Evolutionary conservation across 176 grass and related monocot genomes (phyloP).

Genomic region (Carex parvula): DNA sequence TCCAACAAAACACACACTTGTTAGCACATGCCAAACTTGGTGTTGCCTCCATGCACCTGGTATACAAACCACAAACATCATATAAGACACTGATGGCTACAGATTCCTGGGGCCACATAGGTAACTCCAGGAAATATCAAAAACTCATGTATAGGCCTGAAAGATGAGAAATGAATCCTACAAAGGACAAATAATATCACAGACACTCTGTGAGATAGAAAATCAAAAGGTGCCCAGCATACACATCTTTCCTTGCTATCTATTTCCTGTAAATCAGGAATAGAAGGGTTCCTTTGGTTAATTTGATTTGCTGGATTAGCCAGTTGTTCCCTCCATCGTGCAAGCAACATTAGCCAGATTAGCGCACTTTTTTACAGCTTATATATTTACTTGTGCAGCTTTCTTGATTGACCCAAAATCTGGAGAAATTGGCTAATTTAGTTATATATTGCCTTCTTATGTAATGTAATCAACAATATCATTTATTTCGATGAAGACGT

Average conservation of each 20-base stretch:
- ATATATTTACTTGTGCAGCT: background rate
- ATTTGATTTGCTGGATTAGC: slow-evolving; percentile 13
- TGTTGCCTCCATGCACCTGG: slow-evolving; percentile 95
- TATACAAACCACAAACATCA: slow-evolving; percentile 33
- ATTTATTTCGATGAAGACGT: background rate
- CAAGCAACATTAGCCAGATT: background rate
- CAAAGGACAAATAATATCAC: slow-evolving; percentile 7
- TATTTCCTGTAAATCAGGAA: background rate
- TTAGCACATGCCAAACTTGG: slow-evolving; percentile 99
- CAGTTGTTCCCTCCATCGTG: background rate
- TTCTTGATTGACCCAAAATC: background rate
- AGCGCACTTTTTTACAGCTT: background rate
- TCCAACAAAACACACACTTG: slow-evolving; percentile 99
- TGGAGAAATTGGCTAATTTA: slow-evolving; percentile 14
- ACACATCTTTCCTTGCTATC: background rate
- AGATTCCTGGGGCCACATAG: background rate
- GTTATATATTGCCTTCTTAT: background rate
- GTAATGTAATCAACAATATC: background rate
- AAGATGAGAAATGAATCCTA: background rate
- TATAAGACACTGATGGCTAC: background rate
- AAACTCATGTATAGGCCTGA: background rate
- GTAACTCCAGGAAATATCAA: background rate
- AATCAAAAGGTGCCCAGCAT: background rate
- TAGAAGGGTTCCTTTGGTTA: background rate
- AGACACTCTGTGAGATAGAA: background rate